Evolutionary conservation across 2,329 filamentous ascomycete species (phyloP), one percentile per base, ranked within the genome.

Genomic region (Sporothrix dimorphospora): DNA sequence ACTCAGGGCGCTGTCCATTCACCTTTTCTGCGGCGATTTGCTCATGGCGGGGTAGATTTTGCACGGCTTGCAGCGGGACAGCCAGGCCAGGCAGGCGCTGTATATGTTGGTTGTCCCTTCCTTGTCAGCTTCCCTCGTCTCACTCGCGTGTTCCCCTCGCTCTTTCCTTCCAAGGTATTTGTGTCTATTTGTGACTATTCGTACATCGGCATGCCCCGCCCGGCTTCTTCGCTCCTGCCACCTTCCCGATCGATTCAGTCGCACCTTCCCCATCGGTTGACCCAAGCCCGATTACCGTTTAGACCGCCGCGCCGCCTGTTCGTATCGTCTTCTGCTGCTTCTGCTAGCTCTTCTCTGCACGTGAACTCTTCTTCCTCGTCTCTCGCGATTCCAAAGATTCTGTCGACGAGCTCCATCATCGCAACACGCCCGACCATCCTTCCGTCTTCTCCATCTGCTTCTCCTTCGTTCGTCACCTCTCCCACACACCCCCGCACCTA

Each of bases 401-500:
- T 21, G 14, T 19, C 63, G 11, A 34, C 63, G 12, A 68, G 24
- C 45, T 55, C 24, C 45, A 51, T 12, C 45, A 27, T 19, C 27
- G 27, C 27, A 14, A 42, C 42, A 40, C 49, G 49, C 49, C 55
- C 55, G 27, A 30, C 55, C 8, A 59, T 34, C 55, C 30, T n/a
- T 4, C 55, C 55, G n/a, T n/a, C n/a, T n/a, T n/a, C n/a, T n/a
- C n/a, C n/a, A n/a, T n/a, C n/a, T n/a, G n/a, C n/a, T n/a, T n/a
- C n/a, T n/a, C n/a, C n/a, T n/a, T n/a, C n/a, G n/a, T n/a, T n/a
- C n/a, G n/a, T n/a, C n/a, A n/a, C n/a, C n/a, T n/a, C n/a, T n/a
- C n/a, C n/a, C n/a, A n/a, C n/a, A n/a, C 40, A n/a, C 14, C 51
- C n/a, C 49, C 82, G 82, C 76, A 76, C 82, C 19, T 89, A 89